phyloP scores from a whole-genome alignment of 148 eudicot species.

The Polygonum aviculare region DNA sequence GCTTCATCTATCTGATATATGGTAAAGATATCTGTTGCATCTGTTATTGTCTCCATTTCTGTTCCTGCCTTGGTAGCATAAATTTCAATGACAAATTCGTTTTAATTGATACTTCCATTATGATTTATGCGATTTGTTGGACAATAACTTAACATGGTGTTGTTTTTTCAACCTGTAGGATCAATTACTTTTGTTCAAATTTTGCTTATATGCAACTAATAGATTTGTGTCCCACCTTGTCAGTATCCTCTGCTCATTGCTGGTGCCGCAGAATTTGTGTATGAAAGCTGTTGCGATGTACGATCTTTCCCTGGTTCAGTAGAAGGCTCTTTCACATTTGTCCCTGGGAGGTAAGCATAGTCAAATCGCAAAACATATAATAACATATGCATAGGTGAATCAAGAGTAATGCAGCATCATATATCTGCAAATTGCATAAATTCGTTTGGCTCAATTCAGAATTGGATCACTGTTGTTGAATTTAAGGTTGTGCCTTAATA shows the following conservation, averaged over 20 bases:
- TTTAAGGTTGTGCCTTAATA: neutral
- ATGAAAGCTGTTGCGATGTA: constrained; percentile 55
- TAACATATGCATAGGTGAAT: neutral
- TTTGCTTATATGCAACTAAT: neutral
- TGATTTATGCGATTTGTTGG: neutral
- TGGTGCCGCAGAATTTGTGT: constrained; percentile 76
- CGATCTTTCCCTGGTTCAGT: constrained; percentile 43
- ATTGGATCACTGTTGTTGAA: neutral
- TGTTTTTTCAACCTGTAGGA: neutral
- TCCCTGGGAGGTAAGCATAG: constrained; percentile 78
- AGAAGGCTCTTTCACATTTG: constrained; percentile 79
- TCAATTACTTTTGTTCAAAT: neutral
- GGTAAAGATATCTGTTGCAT: no score
- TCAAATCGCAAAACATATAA: neutral
- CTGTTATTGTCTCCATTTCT: no score
- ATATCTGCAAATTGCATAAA: neutral
- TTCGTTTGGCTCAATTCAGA: neutral
- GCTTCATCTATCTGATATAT: no score
- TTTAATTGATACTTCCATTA: neutral
- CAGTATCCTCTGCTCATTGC: constrained; percentile 75
- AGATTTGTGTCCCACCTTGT: constrained; percentile 11
- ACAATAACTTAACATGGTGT: neutral
- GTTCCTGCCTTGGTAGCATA: no score
- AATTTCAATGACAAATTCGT: no score
- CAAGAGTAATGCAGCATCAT: neutral